Evolutionary conservation across 148 eudicot species (phyloP).

Genomic region (Vaccinium darrowii): DNA sequence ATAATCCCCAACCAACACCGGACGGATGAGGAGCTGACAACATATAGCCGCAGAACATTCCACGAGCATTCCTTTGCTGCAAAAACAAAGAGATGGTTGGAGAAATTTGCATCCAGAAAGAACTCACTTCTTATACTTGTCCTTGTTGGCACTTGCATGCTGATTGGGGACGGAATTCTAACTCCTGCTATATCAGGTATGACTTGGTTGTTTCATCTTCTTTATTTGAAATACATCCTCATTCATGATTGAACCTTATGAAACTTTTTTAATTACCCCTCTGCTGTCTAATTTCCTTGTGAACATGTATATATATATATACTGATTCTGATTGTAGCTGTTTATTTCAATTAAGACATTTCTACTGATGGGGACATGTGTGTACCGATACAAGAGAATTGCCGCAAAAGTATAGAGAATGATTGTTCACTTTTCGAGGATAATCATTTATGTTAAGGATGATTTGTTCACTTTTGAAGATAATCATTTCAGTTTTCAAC

Average conservation of each 20-base stretch:
- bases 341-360: neutral
- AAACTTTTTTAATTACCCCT: neutral
- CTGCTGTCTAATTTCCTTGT: neutral
- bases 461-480: neutral
- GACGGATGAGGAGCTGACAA: slow-evolving; percentile 94
- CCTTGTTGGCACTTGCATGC: slow-evolving; percentile 90
- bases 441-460: neutral
- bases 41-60: slow-evolving; percentile 72
- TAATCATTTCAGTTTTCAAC: neutral
- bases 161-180: slow-evolving; percentile 94
- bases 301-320: neutral
- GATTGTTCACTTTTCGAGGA: neutral
- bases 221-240: slow-evolving; percentile 1
- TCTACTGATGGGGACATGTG: neutral
- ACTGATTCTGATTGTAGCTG: neutral
- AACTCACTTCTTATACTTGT: slow-evolving; percentile 80
- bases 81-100: slow-evolving; percentile 87
- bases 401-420: neutral
- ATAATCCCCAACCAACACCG: slow-evolving; percentile 93
- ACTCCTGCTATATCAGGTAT: slow-evolving; percentile 98
- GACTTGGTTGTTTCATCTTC: neutral
- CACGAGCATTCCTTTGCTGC: slow-evolving; percentile 79
- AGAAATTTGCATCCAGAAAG: slow-evolving; percentile 59
- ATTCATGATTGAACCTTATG: neutral
- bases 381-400: neutral